Evolutionary conservation across 768 basidiomycete species (phyloP), one percentile per base, ranked within the genome.

Genomic region (Tricholoma furcatifolium): DNA sequence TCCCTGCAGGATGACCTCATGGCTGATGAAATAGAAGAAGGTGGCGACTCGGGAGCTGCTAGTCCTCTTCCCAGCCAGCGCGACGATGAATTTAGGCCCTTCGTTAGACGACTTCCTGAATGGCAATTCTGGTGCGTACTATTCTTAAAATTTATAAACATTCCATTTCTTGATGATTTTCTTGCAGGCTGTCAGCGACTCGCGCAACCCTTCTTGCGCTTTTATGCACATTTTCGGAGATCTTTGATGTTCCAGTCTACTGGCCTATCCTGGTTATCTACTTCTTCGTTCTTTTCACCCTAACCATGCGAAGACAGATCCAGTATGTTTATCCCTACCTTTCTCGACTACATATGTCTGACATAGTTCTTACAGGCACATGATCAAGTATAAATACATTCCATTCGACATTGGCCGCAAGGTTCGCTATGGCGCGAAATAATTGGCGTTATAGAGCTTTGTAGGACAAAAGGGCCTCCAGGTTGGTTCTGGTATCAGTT

Each of bases 251-350:
- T 18, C 96, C 97, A 6, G 97, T 98, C 20, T 98, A 97, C 74
- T 98, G 97, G 95, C 97, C 97, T 7, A 98, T 99, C 70, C 83
- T 99, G 50, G 85, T 98, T 61, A 77, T 98, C 53, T 99, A 99
- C 75, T 99, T 98, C 79, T 90, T 90, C 70, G 88, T 94, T 39
- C 80, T 98, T 50, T 98, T 98, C 66, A 82, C 91, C 18, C 75
- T 98, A 61, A 98, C 96, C 4, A 96, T 99, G 93, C 82, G 94
- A 57, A 76, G 93, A 56, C 94, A 98, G 71, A 94, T 98, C 59
- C 91, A 93, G 93, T 96, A 38, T 38, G 36, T 38, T 3, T 18
- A 38, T 41, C 23, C n/a, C 6, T 18, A 43, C 31, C 46, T 51
- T 36, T 64, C 42, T 34, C 39, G 9, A 31, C 34, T 2, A 12